Percentiles rank a stretch among this genome's conserved stretches.
phyloP scores from a whole-genome alignment of 345 rosid genomes.

The Dimocarpus longan region DNA sequence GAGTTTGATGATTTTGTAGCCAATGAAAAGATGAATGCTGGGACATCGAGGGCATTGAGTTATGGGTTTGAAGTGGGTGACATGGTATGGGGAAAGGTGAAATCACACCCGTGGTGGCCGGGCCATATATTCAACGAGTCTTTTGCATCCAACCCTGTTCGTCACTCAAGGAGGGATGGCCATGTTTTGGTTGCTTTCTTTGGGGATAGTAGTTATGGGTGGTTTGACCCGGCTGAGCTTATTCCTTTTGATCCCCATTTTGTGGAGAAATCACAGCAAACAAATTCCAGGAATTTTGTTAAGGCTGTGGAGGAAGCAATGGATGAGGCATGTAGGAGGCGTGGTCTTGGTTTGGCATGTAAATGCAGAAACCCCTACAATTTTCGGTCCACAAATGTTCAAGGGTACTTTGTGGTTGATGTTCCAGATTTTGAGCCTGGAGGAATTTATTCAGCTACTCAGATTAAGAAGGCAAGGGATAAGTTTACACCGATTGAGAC shows the following conservation, averaged over 20 bases:
- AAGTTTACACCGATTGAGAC: constrained; percentile 58
- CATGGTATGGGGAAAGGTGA: constrained; percentile 99
- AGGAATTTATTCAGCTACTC: constrained; percentile 66
- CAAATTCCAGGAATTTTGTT: constrained; percentile 61
- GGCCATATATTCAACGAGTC: constrained; percentile 95
- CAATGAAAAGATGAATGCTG: constrained; percentile 65
- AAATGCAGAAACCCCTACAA: constrained; percentile 78
- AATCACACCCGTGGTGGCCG: constrained; percentile 99
- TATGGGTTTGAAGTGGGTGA: constrained; percentile 91
- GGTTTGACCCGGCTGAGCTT: constrained; percentile 99
- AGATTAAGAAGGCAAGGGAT: constrained; percentile 75
- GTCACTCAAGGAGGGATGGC: constrained; percentile 79
- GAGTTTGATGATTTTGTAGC: constrained; percentile 95
- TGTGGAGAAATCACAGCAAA: constrained; percentile 73
- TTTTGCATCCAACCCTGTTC: constrained; percentile 78
- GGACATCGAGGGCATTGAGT: constrained; percentile 70
- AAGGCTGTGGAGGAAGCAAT: constrained; percentile 95
- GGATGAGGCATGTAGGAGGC: constrained; percentile 82
- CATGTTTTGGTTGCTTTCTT: constrained; percentile 93
- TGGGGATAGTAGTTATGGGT: constrained; percentile 98
- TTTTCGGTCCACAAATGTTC: constrained; percentile 63
- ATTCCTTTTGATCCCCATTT: constrained; percentile 71
- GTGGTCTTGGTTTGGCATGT: constrained; percentile 82
- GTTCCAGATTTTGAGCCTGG: constrained; percentile 84
- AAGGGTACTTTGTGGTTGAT: constrained; percentile 83